Evolutionary conservation across 2,329 filamentous ascomycete species (phyloP).

Genomic region (Coniella vitis): DNA sequence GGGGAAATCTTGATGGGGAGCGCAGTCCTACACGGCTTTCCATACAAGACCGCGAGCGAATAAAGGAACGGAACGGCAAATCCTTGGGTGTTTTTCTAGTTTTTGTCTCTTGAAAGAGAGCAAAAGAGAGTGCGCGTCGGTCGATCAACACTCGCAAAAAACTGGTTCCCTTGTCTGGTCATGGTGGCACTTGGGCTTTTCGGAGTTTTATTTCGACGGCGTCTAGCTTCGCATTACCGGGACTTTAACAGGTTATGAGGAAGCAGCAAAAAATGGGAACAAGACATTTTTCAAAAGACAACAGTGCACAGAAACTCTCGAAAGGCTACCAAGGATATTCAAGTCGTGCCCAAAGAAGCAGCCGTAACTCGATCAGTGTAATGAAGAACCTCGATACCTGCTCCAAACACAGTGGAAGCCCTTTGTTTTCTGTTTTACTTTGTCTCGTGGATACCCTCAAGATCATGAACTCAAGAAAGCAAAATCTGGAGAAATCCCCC

Average conservation of each 20-base stretch:
- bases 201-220: conserved; percentile 34
- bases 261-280: conserved; percentile 16
- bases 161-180: conserved; percentile 25
- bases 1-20: neutral
- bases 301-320: neutral
- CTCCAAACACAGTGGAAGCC: neutral
- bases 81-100: conserved; percentile 11
- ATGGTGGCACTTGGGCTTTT: conserved; percentile 36
- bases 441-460: neutral
- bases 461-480: neutral
- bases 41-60: neutral
- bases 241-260: conserved; percentile 27
- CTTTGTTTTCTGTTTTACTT: conserved; percentile 27
- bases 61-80: conserved; percentile 6
- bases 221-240: conserved; percentile 36
- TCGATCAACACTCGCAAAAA: conserved; percentile 46
- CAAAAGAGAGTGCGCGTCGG: conserved; percentile 15
- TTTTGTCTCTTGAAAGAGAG: neutral
- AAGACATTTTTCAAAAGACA: conserved; percentile 10
- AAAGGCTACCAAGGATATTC: too few species aligned
- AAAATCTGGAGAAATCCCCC: conserved; percentile 47
- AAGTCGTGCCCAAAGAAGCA: too few species aligned
- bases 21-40: neutral
- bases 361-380: too few species aligned
- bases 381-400: too few species aligned